Conservation (phyloP, 2,329 filamentous ascomycete species). For the Aureobasidium mangrovei region DNA sequence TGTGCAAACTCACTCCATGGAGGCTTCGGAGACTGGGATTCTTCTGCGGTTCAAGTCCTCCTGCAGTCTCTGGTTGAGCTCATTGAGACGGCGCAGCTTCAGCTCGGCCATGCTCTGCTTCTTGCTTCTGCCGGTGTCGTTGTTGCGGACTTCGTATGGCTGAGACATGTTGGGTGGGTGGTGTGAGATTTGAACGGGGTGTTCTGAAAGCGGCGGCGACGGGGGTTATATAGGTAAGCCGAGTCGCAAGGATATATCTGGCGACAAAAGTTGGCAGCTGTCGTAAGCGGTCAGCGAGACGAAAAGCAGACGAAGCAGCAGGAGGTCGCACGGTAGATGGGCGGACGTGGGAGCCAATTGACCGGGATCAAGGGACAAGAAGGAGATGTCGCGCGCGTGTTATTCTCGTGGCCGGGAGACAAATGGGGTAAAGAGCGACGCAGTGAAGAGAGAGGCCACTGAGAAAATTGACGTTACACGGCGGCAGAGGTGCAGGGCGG, state of each 20-base stretch:
- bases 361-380: constrained; percentile 11
- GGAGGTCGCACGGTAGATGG: constrained; percentile 1
- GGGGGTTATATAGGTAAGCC: neutral
- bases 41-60: constrained; percentile 93
- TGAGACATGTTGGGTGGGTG: constrained; percentile 42
- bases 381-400: constrained; percentile 9
- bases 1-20: constrained; percentile 42
- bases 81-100: constrained; percentile 89
- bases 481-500: constrained; percentile 8
- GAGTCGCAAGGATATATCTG: constrained; percentile 3
- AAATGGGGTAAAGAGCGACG: constrained; percentile 14
- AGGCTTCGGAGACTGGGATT: constrained; percentile 90
- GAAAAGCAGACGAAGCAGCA: constrained; percentile 6
- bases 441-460: constrained; percentile 9
- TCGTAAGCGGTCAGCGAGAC: constrained; percentile 13
- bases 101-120: constrained; percentile 99
- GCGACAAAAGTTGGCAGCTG: constrained; percentile 8
- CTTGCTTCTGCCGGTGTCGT: constrained; percentile 69
- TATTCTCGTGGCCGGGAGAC: constrained; percentile 9
- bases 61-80: constrained; percentile 90
- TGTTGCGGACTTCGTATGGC: constrained; percentile 57
- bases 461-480: constrained; percentile 10
- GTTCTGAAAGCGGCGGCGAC: neutral
- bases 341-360: constrained; percentile 12
- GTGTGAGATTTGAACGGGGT: constrained; percentile 1